phyloP scores from a whole-genome alignment of 164 flowering plant species.

The Akebia trifoliata region DNA sequence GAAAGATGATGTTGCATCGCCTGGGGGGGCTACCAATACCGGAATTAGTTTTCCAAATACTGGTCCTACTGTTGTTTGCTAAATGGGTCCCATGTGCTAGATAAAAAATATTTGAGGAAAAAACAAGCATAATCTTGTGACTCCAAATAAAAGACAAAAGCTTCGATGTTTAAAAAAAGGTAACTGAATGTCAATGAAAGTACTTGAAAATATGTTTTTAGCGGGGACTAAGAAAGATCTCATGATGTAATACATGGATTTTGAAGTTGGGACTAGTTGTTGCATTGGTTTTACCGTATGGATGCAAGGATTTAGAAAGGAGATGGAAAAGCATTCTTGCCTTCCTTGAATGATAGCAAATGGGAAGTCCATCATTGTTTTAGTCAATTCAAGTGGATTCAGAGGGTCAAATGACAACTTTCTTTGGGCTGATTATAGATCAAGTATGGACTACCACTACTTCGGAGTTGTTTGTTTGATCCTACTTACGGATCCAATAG shows the following conservation, averaged over 20 bases:
- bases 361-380: conserved; percentile 3
- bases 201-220: neutral
- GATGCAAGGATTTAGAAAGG: neutral
- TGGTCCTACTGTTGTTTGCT: no score
- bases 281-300: neutral
- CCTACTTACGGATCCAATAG: conserved; percentile 1
- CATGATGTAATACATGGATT: neutral
- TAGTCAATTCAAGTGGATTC: conserved; percentile 8
- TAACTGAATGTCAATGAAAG: neutral
- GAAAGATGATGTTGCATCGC: no score
- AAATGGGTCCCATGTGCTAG: no score
- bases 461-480: conserved; percentile 8
- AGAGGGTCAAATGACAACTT: neutral
- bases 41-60: no score
- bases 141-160: neutral
- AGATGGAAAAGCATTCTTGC: neutral
- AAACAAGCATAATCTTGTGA: neutral
- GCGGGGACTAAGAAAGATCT: neutral
- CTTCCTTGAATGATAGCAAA: neutral
- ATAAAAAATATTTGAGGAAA: no score
- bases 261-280: neutral
- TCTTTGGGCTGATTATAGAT: conserved; percentile 5
- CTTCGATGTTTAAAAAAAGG: neutral
- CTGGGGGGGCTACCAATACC: no score
- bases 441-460: neutral